These are phyloP conservation scores for Cutaneotrichosporon cutaneum DNA, from an alignment of 1,284 basidiomycete species.

Conservation along the genomic window DNA sequence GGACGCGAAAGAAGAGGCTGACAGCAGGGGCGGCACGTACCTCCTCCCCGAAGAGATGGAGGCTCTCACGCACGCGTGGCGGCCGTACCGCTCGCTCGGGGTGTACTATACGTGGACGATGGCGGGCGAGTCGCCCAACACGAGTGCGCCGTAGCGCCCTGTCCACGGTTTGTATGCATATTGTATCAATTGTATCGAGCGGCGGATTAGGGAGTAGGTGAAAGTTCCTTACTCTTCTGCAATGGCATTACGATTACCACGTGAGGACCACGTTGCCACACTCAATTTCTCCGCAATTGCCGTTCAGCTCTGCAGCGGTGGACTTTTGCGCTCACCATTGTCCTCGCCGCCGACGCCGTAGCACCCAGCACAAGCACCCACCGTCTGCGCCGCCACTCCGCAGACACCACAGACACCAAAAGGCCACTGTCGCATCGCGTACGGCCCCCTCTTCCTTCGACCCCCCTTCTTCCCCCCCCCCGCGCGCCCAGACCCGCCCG, in stretches of 20 bases:
- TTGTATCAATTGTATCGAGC: not conserved
- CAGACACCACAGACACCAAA: constrained; percentile 12
- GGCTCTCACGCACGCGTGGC: constrained; percentile 70
- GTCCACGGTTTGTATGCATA: not conserved
- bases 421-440: constrained; percentile 5
- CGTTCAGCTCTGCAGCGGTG: not conserved
- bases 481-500: not conserved
- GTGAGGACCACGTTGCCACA: not conserved
- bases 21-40: constrained; percentile 64
- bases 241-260: not conserved
- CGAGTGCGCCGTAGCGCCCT: constrained; percentile 4
- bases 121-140: constrained; percentile 32
- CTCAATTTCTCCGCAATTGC: not conserved
- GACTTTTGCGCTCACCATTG: constrained; percentile 11
- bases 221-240: not conserved
- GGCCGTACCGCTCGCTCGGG: constrained; percentile 74
- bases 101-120: constrained; percentile 53
- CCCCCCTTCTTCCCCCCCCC: not conserved
- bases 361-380: not conserved
- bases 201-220: not conserved
- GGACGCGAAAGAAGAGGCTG: too few relatives aligned
- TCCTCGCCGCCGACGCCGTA: not conserved
- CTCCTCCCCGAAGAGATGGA: constrained; percentile 81
- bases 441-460: not conserved
- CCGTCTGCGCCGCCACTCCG: constrained; percentile 7